Conservation (phyloP, 1,284 basidiomycete species). For the Trametes sp. region DNA sequence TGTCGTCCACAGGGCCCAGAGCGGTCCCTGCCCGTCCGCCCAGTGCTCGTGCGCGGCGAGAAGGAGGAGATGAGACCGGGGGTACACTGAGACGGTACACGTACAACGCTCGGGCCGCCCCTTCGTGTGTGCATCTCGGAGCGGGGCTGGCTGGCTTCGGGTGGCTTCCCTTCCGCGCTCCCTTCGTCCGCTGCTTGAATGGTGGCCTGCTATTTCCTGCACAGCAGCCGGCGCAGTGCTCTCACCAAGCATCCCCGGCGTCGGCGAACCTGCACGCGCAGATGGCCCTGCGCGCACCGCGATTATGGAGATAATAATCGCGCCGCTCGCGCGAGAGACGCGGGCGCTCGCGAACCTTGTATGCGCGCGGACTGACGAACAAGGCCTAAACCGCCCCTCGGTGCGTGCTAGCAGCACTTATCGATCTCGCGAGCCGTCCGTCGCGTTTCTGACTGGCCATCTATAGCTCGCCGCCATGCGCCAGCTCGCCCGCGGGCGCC, state of each 20-base stretch:
- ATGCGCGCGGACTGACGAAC: conserved; percentile 5
- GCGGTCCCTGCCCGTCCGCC: background rate
- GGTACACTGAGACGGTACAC: background rate
- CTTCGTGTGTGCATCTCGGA: conserved; percentile 6
- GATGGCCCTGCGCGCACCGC: too few species aligned
- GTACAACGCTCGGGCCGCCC: background rate
- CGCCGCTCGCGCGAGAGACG: background rate
- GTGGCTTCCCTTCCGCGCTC: conserved; percentile 2
- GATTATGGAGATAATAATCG: too few species aligned
- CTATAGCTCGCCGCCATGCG: background rate
- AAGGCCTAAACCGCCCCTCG: background rate
- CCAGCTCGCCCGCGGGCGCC: background rate
- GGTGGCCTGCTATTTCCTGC: conserved; percentile 9
- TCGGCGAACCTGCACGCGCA: background rate
- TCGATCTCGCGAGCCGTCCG: conserved; percentile 1
- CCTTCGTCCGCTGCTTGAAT: conserved; percentile 10
- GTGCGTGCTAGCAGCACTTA: conserved; percentile 1
- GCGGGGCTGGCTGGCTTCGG: background rate
- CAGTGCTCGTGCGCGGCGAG: background rate
- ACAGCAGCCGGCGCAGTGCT: background rate
- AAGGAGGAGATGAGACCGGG: background rate
- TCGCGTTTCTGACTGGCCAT: background rate
- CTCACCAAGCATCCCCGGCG: background rate
- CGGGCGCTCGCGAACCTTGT: background rate
- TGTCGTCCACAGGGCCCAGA: too few species aligned